These are phyloP conservation scores for Ceratobasidium sp. DNA, from an alignment of 1,284 basidiomycete genomes.

Conservation along the genomic window DNA sequence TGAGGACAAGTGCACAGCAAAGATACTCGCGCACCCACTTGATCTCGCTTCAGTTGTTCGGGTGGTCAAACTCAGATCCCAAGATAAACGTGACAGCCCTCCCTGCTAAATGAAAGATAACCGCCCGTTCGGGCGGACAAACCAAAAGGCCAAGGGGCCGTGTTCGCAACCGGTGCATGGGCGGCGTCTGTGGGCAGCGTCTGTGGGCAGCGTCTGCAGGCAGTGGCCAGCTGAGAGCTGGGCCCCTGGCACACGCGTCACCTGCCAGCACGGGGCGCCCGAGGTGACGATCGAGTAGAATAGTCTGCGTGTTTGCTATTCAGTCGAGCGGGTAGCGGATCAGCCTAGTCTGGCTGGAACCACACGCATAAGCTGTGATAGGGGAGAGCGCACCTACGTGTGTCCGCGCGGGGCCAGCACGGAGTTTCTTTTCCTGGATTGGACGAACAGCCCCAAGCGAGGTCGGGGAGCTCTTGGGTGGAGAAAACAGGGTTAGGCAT, in stretches of 20 bases:
- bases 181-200: neutral
- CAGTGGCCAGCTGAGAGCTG: too few relatives aligned
- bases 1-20: neutral
- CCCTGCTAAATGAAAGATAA: conserved; percentile 19
- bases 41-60: conserved; percentile 8
- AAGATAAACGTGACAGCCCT: conserved; percentile 14
- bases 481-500: neutral
- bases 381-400: conserved; percentile 12
- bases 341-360: conserved; percentile 1
- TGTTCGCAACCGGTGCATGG: neutral
- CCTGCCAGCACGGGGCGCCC: conserved; percentile 4
- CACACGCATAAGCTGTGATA: neutral
- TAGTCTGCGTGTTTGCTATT: neutral
- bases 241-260: conserved; percentile 2
- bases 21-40: neutral
- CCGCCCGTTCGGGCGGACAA: neutral
- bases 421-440: neutral
- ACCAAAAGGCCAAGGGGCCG: neutral
- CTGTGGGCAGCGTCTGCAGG: too few relatives aligned
- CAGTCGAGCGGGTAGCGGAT: neutral
- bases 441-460: neutral
- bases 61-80: conserved; percentile 8
- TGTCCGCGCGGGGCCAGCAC: neutral
- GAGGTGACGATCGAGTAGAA: conserved; percentile 11
- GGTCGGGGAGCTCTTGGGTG: too few relatives aligned